Evolutionary conservation across 805 yeast species (phyloP).

Genomic region (Clavispora fructus): DNA sequence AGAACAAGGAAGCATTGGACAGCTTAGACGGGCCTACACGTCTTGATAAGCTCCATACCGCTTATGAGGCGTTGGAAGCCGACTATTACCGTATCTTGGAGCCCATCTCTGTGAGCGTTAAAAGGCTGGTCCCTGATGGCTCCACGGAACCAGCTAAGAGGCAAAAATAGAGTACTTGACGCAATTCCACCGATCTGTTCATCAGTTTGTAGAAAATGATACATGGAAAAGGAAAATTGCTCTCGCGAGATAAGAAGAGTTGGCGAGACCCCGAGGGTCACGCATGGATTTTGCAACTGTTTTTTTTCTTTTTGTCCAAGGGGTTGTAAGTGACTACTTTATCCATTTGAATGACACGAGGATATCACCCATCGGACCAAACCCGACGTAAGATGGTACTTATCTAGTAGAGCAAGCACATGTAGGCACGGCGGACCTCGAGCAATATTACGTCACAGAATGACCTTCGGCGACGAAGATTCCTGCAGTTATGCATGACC

Average conservation of each 20-base stretch:
- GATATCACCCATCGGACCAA: neutral
- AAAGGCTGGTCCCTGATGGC: neutral
- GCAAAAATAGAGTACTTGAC: neutral
- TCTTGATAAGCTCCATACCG: slow-evolving; percentile 68
- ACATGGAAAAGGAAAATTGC: neutral
- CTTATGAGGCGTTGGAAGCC: slow-evolving; percentile 61
- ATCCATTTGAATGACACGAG: neutral
- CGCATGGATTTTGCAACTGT: neutral
- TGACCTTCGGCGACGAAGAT: neutral
- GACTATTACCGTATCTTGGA: slow-evolving; percentile 62
- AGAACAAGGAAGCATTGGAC: slow-evolving; percentile 72
- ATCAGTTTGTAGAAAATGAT: neutral
- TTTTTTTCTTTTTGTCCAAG: too few species aligned
- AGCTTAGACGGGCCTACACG: slow-evolving; percentile 61
- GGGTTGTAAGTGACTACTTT: neutral
- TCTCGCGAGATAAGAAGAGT: too few species aligned
- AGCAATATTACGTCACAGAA: slow-evolving; percentile 3
- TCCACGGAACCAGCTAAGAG: neutral
- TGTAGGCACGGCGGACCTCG: neutral
- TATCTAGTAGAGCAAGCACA: neutral
- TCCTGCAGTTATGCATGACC: neutral
- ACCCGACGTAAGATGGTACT: neutral
- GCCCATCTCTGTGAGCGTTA: slow-evolving; percentile 15
- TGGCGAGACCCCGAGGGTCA: too few species aligned
- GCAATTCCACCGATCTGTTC: neutral